Evolutionary conservation across 768 basidiomycete genomes (phyloP), one percentile per base, ranked within the genome.

Genomic region (Collybia sp.): DNA sequence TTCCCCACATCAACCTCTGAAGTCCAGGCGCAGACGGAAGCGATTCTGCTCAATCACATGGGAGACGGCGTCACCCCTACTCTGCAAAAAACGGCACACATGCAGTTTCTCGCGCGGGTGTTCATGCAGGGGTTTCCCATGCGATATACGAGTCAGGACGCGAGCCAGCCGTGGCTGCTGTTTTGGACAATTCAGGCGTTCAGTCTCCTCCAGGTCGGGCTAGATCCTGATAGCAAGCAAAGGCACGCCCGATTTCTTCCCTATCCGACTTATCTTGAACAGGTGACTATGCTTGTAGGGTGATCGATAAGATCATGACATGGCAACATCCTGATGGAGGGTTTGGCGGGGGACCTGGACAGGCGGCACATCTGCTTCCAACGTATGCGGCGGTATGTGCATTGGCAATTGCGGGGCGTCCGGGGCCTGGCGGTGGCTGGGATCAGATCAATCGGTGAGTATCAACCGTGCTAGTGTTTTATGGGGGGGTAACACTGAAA

Each of bases 121-220:
- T 73, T 92, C 44, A 58, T 83, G 6, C 87, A 92, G 58, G 83
- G 90, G 2, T 87, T 98, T 37, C 91, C 93, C 0, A 69, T 73
- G 10, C 73, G 83, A 45, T 98, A 91, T 60, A 75, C 71, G 15
- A 83, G 82, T 39, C 87, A 97, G 56, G 96, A 98, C 60, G 94
- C 95, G 0, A 93, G 90, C 53, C 85, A 95, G 56, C 88, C 96
- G 0, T 98, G 96, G 96, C 69, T 97, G 20, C 61, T 97, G 48
- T 97, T 89, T 67, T 98, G 96, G 94, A 84, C 83, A 0, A 60
- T 94, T 9, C 93, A 99, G 55, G 73, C 84, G 12, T 86, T 96
- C 56, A 85, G 87, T 54, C 59, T 82, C 2, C 59, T 95, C 37
- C 89, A 92, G 42, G 83, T 90, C 6, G 83, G 70, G 1, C 56